Evolutionary conservation across 257 asterid species (phyloP).

Genomic region (Hygrophila difformis): DNA sequence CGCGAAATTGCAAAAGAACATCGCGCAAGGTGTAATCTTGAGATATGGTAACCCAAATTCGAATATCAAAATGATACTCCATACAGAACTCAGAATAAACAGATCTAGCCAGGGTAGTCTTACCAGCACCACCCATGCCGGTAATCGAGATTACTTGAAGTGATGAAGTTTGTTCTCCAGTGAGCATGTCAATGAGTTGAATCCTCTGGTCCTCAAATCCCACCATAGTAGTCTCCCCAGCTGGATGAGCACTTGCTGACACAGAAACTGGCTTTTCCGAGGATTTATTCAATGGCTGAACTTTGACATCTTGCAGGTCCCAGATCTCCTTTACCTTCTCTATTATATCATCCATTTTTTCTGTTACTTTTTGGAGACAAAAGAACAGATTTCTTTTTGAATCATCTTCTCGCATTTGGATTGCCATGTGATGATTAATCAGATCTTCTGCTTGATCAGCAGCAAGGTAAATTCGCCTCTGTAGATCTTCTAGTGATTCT

Average conservation of each 20-base stretch:
- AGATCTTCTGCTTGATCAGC: too few species aligned
- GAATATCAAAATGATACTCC: background rate
- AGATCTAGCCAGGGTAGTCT: background rate
- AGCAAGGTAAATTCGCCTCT: too few species aligned
- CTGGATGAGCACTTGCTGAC: background rate
- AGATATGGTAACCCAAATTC: background rate
- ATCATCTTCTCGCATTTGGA: too few species aligned
- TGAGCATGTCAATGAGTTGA: background rate
- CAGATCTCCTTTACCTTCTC: background rate
- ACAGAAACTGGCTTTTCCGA: background rate
- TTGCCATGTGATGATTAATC: too few species aligned
- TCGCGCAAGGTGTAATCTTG: background rate
- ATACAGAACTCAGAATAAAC: too few species aligned
- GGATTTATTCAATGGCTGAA: too few species aligned
- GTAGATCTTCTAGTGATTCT: too few species aligned
- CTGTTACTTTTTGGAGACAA: too few species aligned
- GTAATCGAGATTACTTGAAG: background rate
- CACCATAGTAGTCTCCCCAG: background rate
- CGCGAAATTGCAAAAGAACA: background rate
- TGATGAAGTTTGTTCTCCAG: background rate
- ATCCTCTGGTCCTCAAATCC: background rate
- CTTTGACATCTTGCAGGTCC: background rate
- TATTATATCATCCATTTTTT: too few species aligned
- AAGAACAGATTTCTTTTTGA: too few species aligned
- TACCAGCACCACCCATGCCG: background rate